phyloP scores from a whole-genome alignment of 2,329 filamentous ascomycete species.

The Byssothecium circinans region DNA sequence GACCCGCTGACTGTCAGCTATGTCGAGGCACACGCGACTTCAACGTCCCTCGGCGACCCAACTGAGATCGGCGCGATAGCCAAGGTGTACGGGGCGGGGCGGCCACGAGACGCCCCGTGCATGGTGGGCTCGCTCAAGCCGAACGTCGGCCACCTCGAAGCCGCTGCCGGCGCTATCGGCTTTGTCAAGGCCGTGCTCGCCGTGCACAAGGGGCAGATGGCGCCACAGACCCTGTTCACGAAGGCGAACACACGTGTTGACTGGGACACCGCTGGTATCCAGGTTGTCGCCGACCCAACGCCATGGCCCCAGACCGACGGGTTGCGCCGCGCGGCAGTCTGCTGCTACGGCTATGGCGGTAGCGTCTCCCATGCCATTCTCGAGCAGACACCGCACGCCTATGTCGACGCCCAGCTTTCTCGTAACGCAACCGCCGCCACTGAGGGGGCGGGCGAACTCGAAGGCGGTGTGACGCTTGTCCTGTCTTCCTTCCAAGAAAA shows the following conservation, averaged over 20 bases:
- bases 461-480: slow-evolving; percentile 14
- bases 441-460: neutral
- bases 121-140: slow-evolving; percentile 28
- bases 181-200: slow-evolving; percentile 44
- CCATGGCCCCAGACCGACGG: slow-evolving; percentile 16
- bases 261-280: slow-evolving; percentile 26
- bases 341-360: slow-evolving; percentile 51
- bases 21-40: slow-evolving; percentile 56
- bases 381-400: slow-evolving; percentile 24
- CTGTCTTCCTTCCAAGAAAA: slow-evolving; percentile 40
- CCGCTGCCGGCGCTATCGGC: slow-evolving; percentile 41
- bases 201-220: slow-evolving; percentile 41
- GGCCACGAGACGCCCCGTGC: neutral
- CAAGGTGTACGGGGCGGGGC: slow-evolving; percentile 18
- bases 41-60: slow-evolving; percentile 56
- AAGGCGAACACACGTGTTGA: slow-evolving; percentile 41
- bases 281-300: slow-evolving; percentile 32
- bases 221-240: slow-evolving; percentile 23
- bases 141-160: slow-evolving; percentile 49
- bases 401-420: neutral
- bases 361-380: slow-evolving; percentile 49
- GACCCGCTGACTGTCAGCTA: slow-evolving; percentile 31
- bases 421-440: neutral
- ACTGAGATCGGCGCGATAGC: slow-evolving; percentile 29
- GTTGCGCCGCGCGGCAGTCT: slow-evolving; percentile 44